Conservation (phyloP, 352 stramenopile genomes). For the Halophytophthora batemanensis region DNA sequence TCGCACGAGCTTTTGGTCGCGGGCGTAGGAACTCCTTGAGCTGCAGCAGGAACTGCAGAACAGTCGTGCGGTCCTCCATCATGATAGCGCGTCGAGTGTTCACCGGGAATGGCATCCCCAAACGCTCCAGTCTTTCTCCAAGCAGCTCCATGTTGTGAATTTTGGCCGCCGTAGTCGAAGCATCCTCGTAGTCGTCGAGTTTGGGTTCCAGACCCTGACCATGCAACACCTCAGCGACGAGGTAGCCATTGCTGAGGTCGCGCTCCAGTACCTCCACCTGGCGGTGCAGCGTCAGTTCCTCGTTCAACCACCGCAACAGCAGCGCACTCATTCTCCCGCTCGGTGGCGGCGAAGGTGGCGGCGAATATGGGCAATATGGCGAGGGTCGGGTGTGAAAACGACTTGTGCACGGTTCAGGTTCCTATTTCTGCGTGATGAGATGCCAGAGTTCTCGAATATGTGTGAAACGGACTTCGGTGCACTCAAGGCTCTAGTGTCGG, state of each 20-base stretch:
- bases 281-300: conserved; percentile 47
- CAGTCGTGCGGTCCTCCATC: conserved; percentile 55
- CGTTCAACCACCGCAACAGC: conserved; percentile 64
- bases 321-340: conserved; percentile 45
- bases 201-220: conserved; percentile 41
- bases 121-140: conserved; percentile 28
- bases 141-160: conserved; percentile 67
- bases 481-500: too few relatives aligned
- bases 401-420: too few relatives aligned
- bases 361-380: not conserved
- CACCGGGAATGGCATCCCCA: conserved; percentile 41
- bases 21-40: conserved; percentile 50
- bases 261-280: conserved; percentile 50
- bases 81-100: conserved; percentile 49
- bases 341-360: too few relatives aligned
- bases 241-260: conserved; percentile 67
- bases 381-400: not conserved
- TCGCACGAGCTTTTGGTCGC: conserved; percentile 14
- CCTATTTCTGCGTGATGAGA: too few relatives aligned
- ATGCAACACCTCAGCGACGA: conserved; percentile 62
- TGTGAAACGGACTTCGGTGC: too few relatives aligned
- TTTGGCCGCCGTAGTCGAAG: conserved; percentile 27
- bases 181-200: conserved; percentile 47
- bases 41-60: conserved; percentile 59
- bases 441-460: too few relatives aligned